Base-by-base conservation (phyloP, 352 stramenopile species). In the Phytophthora ramorum region DNA sequence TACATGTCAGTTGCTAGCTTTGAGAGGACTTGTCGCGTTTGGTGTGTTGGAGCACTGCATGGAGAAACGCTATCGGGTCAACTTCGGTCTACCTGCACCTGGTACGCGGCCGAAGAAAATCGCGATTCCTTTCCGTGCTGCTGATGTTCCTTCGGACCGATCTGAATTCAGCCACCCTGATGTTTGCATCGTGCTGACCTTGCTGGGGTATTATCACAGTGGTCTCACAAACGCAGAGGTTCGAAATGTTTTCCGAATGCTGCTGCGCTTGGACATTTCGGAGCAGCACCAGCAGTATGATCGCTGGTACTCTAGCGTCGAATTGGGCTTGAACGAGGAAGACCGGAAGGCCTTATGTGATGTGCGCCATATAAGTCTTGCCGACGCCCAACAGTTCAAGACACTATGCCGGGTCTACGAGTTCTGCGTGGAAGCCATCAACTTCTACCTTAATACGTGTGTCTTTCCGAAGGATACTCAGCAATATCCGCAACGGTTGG, bases 81-180 rank as follows among this genome's bases (percentile, higher is more conserved):
- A 92, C 35, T 98, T 87, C 68, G 92, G 91, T 0, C 67, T 97
- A 43, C 69, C 78, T 14, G 38, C 69, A 7, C 50, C 54, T 34
- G 63, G 61, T 0, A 65, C 71, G 0, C 86, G 85, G 24, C 37
- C 3, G 0, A 97, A 96, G 62, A 71, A 74, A 19, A 75, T 98
- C 19, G 91, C 87, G 8, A 88, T 98, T 14, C 93, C 91, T 17
- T 98, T 96, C 56, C 75, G 81, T 56, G 90, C 83, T 14, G 87
- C 87, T 3, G 89, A 97, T 67, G 87, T 95, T 9, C 91, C 90
- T 7, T 79, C 85, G 4, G 78, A 94, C 26, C 73, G 90, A 3
- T 85, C 83, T 3, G 93, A 98, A 62, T 98, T 96, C 73, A 91
- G 85, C 40, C 91, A 98, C 49, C 93, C 91, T 10, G 90, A 97